phyloP scores from a whole-genome alignment of 2,329 filamentous ascomycete species.

The Aspergillus proliferans region DNA sequence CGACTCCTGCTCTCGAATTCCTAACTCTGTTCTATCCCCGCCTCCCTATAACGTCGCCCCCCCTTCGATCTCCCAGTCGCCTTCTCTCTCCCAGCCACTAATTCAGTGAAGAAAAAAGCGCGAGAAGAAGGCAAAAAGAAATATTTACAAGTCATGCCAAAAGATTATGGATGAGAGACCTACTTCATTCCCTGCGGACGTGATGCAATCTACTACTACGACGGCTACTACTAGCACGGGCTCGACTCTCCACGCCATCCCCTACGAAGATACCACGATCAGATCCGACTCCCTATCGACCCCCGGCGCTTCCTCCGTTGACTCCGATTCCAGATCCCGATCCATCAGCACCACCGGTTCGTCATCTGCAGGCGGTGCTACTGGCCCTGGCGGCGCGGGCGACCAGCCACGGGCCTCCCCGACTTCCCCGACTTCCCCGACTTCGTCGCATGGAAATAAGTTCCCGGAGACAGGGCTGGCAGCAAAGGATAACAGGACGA shows the following conservation, averaged over 20 bases:
- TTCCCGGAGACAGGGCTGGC: constrained; percentile 7
- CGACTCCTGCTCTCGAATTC: constrained; percentile 5
- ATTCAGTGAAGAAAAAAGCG: not conserved
- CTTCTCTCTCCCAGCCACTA: not conserved
- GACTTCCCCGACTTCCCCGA: constrained; percentile 2
- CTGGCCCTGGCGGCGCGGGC: not conserved
- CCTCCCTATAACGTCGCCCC: constrained; percentile 7
- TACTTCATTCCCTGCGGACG: constrained; percentile 18
- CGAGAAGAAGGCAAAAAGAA: not conserved
- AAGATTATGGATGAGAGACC: constrained; percentile 28
- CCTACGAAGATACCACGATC: constrained; percentile 23
- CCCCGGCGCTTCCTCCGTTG: constrained; percentile 15
- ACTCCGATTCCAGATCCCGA: constrained; percentile 19
- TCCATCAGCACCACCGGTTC: constrained; percentile 20
- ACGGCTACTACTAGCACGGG: constrained; percentile 19
- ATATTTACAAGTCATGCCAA: constrained; percentile 26
- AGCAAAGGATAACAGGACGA: constrained; percentile 10
- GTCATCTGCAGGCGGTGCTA: constrained; percentile 4
- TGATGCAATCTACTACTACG: not conserved
- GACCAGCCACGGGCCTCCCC: not conserved
- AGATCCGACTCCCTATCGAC: constrained; percentile 24
- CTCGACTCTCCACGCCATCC: constrained; percentile 18
- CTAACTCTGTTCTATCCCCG: constrained; percentile 4
- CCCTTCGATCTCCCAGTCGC: constrained; percentile 1
- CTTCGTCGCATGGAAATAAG: constrained; percentile 7